Conservation (phyloP, 306 rosid genomes). For the Glycyrrhiza uralensis region DNA sequence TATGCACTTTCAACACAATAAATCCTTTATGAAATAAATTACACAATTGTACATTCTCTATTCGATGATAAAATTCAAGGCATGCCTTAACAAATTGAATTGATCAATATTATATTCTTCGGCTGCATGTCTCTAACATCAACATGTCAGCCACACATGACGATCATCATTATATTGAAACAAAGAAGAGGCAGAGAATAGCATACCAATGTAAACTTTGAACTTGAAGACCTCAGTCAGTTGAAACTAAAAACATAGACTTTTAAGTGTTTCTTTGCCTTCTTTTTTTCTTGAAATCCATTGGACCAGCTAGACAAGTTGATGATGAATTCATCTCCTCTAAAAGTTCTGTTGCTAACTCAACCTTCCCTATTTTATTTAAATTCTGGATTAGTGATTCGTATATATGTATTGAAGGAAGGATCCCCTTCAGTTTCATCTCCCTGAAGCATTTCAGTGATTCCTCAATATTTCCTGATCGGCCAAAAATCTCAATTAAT, state of each 20-base stretch:
- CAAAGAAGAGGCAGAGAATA: background rate
- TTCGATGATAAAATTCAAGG: background rate
- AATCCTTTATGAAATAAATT: background rate
- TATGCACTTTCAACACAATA: background rate
- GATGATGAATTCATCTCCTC: conserved; percentile 63
- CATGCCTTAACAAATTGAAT: background rate
- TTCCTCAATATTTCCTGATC: conserved; percentile 67
- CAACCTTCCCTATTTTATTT: conserved; percentile 59
- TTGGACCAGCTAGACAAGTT: conserved; percentile 49
- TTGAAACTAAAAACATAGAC: background rate
- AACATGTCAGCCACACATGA: background rate
- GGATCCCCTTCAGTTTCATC: conserved; percentile 61
- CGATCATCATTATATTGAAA: background rate
- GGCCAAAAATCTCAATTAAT: conserved; percentile 57
- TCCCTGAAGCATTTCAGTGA: conserved; percentile 55
- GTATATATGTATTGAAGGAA: conserved; percentile 58
- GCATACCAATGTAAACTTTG: background rate
- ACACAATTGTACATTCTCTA: background rate
- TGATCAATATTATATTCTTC: conserved; percentile 1
- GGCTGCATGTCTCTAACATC: conserved; percentile 5
- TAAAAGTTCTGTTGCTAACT: conserved; percentile 48
- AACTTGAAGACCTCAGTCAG: conserved; percentile 4
- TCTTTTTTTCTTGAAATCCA: conserved; percentile 47
- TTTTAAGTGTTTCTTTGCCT: conserved; percentile 22
- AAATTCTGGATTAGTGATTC: conserved; percentile 48